phyloP scores from a whole-genome alignment of 257 asterid genomes.

The Penstemon eatonii region DNA sequence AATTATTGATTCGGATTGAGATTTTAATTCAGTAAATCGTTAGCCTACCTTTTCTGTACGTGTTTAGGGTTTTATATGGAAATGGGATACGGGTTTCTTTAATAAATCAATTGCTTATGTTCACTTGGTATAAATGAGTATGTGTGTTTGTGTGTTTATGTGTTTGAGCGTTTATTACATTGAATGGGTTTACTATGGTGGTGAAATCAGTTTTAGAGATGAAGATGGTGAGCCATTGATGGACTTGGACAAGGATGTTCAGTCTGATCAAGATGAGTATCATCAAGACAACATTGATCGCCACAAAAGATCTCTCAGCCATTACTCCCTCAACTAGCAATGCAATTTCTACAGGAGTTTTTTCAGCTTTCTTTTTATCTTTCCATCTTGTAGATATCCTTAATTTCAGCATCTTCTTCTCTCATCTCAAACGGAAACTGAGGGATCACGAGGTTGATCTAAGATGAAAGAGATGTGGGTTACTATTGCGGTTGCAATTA shows the following conservation, averaged over 20 bases:
- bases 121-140: neutral
- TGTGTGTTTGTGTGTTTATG: conserved; percentile 7
- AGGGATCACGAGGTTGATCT: conserved; percentile 77
- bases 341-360: too few species aligned
- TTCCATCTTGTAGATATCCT: too few species aligned
- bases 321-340: too few species aligned
- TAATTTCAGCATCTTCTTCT: neutral
- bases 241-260: conserved; percentile 72
- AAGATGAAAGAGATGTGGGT: conserved; percentile 99
- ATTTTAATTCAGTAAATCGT: neutral
- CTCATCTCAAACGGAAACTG: conserved; percentile 28
- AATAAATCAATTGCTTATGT: conserved; percentile 1
- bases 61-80: neutral
- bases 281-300: conserved; percentile 34
- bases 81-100: conserved; percentile 2
- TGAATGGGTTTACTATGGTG: conserved; percentile 12
- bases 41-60: neutral
- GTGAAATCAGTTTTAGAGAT: conserved; percentile 59
- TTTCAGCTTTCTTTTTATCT: too few species aligned
- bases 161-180: conserved; percentile 25
- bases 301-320: conserved; percentile 49
- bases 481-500: conserved; percentile 70
- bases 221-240: conserved; percentile 97
- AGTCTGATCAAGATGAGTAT: conserved; percentile 62
- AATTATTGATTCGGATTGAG: conserved; percentile 18